Base-by-base conservation (phyloP, 2,329 filamentous ascomycete species). In the Zymoseptoria pseudotritici region DNA sequence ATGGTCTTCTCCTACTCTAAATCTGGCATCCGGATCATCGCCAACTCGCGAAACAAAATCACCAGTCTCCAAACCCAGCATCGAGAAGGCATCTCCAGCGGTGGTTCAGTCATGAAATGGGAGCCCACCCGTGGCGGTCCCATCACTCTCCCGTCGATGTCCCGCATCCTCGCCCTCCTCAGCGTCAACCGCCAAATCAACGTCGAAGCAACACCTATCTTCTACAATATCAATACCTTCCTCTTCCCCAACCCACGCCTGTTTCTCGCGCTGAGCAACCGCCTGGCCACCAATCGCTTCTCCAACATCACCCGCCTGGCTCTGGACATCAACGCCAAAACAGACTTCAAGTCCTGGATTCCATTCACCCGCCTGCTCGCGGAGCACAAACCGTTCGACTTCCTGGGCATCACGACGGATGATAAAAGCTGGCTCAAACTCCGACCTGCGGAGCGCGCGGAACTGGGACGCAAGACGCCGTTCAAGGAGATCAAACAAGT, bases 101-200 rank as follows among this genome's bases (percentile, higher is more conserved):
- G 36, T n/a, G 36, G 36, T 7, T 46, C 36, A n/a, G 13, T 46
- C 36, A 46, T 46, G 36, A 46, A 46, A 2, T 46, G 36, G 36
- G 36, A 46, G 36, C 3, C 13, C 36, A 46, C 4, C 6, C 36
- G 36, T 17, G 17, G 13, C 4, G 36, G 36, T 5, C 36, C 36
- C 36, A 46, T 46, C 17, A 17, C 36, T 46, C 36, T 46, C 36
- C 36, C 36, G n/a, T 2, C 36, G 1, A 46, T 46, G 36, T 17
- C 13, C 36, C 13, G 5, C 4, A n/a, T 46, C 36, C 36, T 46
- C n/a, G 13, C 29, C 11, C 29, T 58, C 10, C 56, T 53, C 24
- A 21, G n/a, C 13, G 56, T 58, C 20, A 53, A 54, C 26, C 51
- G 29, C 21, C 58, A 59, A 24, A 53, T 55, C 26, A 29, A 59